Conservation (phyloP, 495 filamentous ascomycete genomes). For the Podospora conica region DNA sequence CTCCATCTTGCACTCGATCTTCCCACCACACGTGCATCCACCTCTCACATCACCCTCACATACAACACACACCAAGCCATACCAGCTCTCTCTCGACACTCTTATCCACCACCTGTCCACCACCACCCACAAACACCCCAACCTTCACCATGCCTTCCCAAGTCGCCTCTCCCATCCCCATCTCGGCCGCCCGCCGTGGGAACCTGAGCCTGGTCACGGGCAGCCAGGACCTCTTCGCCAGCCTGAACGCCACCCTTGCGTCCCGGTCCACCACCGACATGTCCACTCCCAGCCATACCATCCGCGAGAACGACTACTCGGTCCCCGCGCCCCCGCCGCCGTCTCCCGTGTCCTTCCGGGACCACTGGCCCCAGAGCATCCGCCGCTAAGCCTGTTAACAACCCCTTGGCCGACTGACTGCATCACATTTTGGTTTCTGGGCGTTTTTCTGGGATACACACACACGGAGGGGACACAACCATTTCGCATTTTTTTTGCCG, state of each 20-base stretch:
- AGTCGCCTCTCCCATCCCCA: constrained; percentile 39
- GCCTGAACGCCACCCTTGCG: constrained; percentile 39
- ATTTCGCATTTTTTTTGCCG: not conserved
- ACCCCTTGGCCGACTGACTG: not conserved
- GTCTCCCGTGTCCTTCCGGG: constrained; percentile 43
- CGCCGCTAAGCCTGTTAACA: constrained; percentile 18
- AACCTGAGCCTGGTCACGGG: constrained; percentile 30
- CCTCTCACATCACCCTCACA: not conserved
- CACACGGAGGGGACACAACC: not conserved
- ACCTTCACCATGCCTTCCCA: constrained; percentile 40
- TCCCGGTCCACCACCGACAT: constrained; percentile 30
- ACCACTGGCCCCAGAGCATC: constrained; percentile 36
- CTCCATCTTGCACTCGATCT: constrained; percentile 1
- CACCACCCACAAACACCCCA: not conserved
- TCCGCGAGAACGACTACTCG: constrained; percentile 45
- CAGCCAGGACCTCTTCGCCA: constrained; percentile 43
- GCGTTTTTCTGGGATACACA: not conserved
- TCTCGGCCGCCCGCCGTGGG: constrained; percentile 33
- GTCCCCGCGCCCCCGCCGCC: constrained; percentile 47
- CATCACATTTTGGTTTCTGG: not conserved
- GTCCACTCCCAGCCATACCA: constrained; percentile 37
- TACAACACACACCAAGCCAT: not conserved
- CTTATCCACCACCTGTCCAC: not conserved
- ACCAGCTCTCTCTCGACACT: not conserved
- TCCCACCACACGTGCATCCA: constrained; percentile 1